Evolutionary conservation across 352 stramenopile genomes (phyloP).

Genomic region (Blastocystis sp.): DNA sequence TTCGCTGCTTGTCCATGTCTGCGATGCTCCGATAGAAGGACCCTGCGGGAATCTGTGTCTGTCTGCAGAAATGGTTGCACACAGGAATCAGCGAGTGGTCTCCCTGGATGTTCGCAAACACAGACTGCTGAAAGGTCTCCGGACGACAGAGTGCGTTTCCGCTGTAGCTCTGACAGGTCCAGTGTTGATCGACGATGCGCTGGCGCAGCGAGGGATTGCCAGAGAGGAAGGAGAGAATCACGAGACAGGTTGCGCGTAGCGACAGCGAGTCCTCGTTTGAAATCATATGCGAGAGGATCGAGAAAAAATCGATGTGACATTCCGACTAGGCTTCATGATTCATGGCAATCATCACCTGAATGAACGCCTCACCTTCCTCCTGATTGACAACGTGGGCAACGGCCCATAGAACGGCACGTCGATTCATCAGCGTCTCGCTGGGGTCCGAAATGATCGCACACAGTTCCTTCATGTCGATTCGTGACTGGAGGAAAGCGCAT

Average conservation of each 20-base stretch:
- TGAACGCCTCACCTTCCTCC: neutral
- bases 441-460: neutral
- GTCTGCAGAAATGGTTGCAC: conserved; percentile 9
- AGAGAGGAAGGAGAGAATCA: neutral
- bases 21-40: neutral
- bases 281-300: neutral
- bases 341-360: neutral
- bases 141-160: conserved; percentile 14
- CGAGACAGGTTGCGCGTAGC: neutral
- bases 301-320: neutral
- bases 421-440: conserved; percentile 9
- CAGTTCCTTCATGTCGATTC: neutral
- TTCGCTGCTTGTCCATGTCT: neutral
- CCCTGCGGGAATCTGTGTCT: neutral
- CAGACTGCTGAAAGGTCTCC: neutral
- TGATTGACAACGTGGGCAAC: neutral
- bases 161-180: neutral
- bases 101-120: neutral
- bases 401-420: neutral
- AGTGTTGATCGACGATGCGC: neutral
- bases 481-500: neutral
- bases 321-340: neutral
- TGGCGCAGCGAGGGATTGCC: neutral
- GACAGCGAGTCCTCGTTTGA: neutral
- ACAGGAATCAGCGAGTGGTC: neutral